These are phyloP conservation scores for Calvatia gigantea DNA, from an alignment of 768 basidiomycete species.

Conservation along the genomic window DNA sequence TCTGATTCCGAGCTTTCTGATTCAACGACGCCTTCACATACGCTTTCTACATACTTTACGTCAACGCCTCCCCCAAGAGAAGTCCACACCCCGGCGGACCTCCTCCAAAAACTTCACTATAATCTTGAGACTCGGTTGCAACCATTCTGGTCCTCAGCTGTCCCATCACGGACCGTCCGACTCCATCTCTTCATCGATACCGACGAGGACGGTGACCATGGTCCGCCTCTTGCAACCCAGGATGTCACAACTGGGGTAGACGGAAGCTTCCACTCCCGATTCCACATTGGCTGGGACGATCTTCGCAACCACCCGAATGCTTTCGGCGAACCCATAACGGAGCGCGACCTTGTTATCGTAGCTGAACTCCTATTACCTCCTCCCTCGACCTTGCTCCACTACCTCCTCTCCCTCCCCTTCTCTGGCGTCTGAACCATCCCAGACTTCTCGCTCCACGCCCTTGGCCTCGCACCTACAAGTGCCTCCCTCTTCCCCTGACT, in stretches of 20 bases:
- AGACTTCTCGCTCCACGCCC: background rate
- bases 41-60: slow-evolving; percentile 16
- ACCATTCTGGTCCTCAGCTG: slow-evolving; percentile 76
- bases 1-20: slow-evolving; percentile 14
- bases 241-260: slow-evolving; percentile 60
- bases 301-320: slow-evolving; percentile 60
- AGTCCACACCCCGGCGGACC: slow-evolving; percentile 21
- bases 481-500: background rate
- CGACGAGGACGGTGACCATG: slow-evolving; percentile 24
- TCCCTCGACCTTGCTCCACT: slow-evolving; percentile 8
- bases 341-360: slow-evolving; percentile 52
- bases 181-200: slow-evolving; percentile 49
- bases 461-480: background rate
- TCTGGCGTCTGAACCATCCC: background rate
- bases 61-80: slow-evolving; percentile 13
- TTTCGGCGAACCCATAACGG: slow-evolving; percentile 46
- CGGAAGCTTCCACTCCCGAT: slow-evolving; percentile 68
- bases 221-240: slow-evolving; percentile 44
- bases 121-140: slow-evolving; percentile 77
- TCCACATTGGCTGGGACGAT: slow-evolving; percentile 66
- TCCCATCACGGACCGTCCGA: slow-evolving; percentile 59
- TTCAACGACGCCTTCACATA: slow-evolving; percentile 17
- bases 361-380: slow-evolving; percentile 46
- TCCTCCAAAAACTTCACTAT: slow-evolving; percentile 54
- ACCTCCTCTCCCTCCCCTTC: background rate